These are phyloP conservation scores for Gilbertella persicaria DNA, from an alignment of 371 early-diverging fungal genomes.

Conservation along the genomic window DNA sequence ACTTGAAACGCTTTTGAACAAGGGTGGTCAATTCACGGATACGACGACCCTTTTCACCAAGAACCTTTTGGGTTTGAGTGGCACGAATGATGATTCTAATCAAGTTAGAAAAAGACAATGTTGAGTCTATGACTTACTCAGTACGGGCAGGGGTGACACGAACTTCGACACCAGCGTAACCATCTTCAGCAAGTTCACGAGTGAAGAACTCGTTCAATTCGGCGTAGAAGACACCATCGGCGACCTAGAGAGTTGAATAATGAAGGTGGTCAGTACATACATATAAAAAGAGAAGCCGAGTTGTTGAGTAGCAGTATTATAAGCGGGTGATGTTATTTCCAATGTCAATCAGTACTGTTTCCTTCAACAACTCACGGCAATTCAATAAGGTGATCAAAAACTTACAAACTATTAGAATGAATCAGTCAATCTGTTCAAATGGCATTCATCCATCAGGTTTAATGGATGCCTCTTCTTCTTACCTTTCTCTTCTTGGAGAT, in stretches of 20 bases:
- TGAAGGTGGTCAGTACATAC: not conserved
- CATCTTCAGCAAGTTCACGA: constrained; percentile 90
- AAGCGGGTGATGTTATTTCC: no score
- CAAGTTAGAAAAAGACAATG: not conserved
- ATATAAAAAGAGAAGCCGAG: no score
- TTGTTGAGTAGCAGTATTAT: no score
- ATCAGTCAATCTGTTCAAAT: no score
- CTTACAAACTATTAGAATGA: no score
- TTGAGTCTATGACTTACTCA: constrained; percentile 57
- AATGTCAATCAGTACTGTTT: no score
- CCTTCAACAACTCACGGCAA: no score
- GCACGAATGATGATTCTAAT: constrained; percentile 96
- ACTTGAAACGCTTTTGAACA: constrained; percentile 99
- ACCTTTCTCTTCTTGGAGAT: constrained; percentile 83
- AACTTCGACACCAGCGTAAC: constrained; percentile 98
- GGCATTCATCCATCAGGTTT: constrained; percentile 27
- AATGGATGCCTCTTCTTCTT: constrained; percentile 3
- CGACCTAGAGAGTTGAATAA: constrained; percentile 62
- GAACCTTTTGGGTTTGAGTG: constrained; percentile 97
- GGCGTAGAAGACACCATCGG: constrained; percentile 99
- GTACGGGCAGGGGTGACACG: constrained; percentile 98
- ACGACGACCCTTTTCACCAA: constrained; percentile 99
- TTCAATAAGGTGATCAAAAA: no score
- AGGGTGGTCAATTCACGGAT: constrained; percentile 98
- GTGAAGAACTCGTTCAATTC: constrained; percentile 99